phyloP scores from a whole-genome alignment of 1,139 yeast species.

The Hemisphaericaspora xylanilytica region DNA sequence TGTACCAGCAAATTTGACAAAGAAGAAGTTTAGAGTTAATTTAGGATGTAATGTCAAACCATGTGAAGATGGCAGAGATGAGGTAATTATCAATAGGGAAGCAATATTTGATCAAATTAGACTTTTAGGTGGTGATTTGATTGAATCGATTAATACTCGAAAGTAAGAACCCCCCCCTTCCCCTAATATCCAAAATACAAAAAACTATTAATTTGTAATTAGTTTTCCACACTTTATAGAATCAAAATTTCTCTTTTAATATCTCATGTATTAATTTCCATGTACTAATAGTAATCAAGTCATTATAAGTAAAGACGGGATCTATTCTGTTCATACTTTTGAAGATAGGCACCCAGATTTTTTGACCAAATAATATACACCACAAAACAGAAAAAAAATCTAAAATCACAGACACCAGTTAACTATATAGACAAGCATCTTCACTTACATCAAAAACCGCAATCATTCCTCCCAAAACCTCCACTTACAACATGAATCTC shows the following conservation, averaged over 20 bases:
- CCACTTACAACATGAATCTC: conserved; percentile 1
- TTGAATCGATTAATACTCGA: conserved; percentile 29
- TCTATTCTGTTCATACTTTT: too few species aligned
- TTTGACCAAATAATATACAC: too few species aligned
- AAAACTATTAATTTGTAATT: not conserved
- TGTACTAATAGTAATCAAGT: conserved; percentile 24
- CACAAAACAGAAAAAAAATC: not conserved
- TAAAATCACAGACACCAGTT: not conserved
- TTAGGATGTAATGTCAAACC: conserved; percentile 77
- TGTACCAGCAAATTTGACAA: conserved; percentile 58
- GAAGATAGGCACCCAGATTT: too few species aligned
- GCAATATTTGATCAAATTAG: conserved; percentile 72
- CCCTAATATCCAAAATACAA: too few species aligned
- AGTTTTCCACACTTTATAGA: conserved; percentile 10
- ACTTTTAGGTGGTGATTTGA: conserved; percentile 71
- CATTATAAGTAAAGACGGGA: too few species aligned
- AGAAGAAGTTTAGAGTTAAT: conserved; percentile 74
- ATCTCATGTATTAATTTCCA: conserved; percentile 22
- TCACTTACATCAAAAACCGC: too few species aligned
- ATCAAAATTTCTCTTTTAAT: not conserved
- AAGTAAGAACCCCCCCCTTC: conserved; percentile 13
- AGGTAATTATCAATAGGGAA: conserved; percentile 69
- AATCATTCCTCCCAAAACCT: too few species aligned
- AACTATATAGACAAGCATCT: too few species aligned
- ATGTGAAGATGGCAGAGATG: conserved; percentile 42